Conservation (phyloP, 768 basidiomycete species). For the Auricularia cornea region DNA sequence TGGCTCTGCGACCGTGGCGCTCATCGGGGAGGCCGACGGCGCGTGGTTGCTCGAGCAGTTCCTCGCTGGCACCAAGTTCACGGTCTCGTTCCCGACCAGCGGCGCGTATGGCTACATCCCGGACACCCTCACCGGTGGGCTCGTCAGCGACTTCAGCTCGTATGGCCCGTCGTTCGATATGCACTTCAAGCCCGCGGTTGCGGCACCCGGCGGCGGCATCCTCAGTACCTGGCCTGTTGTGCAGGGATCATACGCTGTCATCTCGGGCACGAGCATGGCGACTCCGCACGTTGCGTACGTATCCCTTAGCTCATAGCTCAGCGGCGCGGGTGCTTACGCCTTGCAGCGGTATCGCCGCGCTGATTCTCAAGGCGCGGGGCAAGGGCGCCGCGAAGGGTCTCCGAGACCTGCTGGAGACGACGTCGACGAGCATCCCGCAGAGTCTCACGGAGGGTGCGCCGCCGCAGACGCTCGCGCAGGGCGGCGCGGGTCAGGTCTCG, state of each 20-base stretch:
- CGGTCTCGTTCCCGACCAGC: constrained; percentile 1
- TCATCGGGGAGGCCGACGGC: constrained; percentile 5
- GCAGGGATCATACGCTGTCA: constrained; percentile 4
- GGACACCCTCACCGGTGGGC: constrained; percentile 20
- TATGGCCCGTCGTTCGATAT: constrained; percentile 28
- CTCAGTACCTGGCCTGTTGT: constrained; percentile 10
- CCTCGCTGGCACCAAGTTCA: neutral
- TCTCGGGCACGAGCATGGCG: neutral
- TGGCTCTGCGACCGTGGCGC: neutral
- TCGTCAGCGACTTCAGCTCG: constrained; percentile 17
- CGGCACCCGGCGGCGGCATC: constrained; percentile 13
- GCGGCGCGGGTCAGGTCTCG: constrained; percentile 20
- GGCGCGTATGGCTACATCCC: constrained; percentile 9
- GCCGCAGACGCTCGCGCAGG: constrained; percentile 9
- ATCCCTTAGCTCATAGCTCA: neutral
- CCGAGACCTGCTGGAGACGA: constrained; percentile 11
- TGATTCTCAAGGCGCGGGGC: constrained; percentile 11
- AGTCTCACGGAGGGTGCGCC: constrained; percentile 2
- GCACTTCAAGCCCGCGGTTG: constrained; percentile 9
- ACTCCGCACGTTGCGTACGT: neutral
- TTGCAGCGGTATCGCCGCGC: constrained; percentile 11
- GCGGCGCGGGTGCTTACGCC: neutral
- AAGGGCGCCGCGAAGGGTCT: neutral
- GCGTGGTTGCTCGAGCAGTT: constrained; percentile 1
- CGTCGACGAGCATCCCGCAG: constrained; percentile 2